A percentile compares a stretch with the other conserved stretches of the same genome.
Evolutionary conservation across 2,329 filamentous ascomycete genomes (phyloP).

Genomic region (Huntiella bhutanensis): DNA sequence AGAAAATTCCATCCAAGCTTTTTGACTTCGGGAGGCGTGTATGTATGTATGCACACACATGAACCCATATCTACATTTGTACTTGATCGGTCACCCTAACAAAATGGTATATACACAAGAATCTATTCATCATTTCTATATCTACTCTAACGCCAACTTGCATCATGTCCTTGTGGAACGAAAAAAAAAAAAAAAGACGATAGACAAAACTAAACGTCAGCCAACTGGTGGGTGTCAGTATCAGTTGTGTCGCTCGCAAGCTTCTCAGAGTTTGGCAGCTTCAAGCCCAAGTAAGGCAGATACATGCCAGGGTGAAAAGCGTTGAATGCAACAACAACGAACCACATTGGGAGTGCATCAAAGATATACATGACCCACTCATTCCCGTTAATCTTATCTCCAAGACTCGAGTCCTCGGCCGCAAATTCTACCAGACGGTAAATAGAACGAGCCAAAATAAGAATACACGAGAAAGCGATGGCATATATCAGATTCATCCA

Average conservation of each 20-base stretch:
- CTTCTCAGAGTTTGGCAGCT: conserved; percentile 14
- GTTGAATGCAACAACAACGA: conserved; percentile 16
- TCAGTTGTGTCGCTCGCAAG: not conserved
- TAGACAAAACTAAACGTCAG: too few species aligned
- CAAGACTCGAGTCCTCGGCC: conserved; percentile 12
- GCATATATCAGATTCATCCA: conserved; percentile 22
- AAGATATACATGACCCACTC: conserved; percentile 19
- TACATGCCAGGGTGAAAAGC: conserved; percentile 17
- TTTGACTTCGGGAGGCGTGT: too few species aligned
- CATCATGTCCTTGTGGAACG: too few species aligned
- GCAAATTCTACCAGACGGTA: conserved; percentile 18
- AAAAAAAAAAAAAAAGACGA: too few species aligned
- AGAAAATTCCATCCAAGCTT: too few species aligned
- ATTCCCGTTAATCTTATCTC: conserved; percentile 13
- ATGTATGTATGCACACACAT: too few species aligned
- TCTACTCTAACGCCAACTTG: too few species aligned
- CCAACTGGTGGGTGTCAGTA: not conserved
- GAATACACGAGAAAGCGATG: conserved; percentile 16
- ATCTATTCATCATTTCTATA: too few species aligned
- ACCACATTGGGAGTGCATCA: conserved; percentile 18
- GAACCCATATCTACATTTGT: too few species aligned
- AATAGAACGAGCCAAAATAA: conserved; percentile 18
- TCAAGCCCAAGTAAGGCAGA: conserved; percentile 17
- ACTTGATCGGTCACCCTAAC: too few species aligned
- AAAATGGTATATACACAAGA: too few species aligned